Evolutionary conservation across 2,329 filamentous ascomycete species (phyloP).

Genomic region (Xylaria sp.): DNA sequence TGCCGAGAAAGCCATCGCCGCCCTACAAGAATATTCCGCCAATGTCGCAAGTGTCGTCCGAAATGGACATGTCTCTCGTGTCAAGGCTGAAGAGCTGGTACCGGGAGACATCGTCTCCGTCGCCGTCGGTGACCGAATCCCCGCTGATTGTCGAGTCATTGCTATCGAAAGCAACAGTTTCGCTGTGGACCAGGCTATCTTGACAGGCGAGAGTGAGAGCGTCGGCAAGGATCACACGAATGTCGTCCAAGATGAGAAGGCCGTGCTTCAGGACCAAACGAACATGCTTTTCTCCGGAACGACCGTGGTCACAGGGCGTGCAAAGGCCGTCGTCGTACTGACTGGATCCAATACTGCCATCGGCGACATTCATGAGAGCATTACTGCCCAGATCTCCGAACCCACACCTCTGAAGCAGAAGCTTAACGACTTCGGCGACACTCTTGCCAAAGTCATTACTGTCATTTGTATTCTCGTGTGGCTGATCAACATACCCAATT

Average conservation of each 20-base stretch:
- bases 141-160: conserved; percentile 91
- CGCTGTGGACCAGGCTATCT: conserved; percentile 93
- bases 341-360: conserved; percentile 94
- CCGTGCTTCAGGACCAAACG: conserved; percentile 95
- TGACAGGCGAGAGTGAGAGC: conserved; percentile 98
- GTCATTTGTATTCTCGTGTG: conserved; percentile 96
- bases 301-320: conserved; percentile 93
- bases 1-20: conserved; percentile 97
- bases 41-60: conserved; percentile 96
- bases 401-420: conserved; percentile 98
- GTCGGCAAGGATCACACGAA: conserved; percentile 82
- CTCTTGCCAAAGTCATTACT: conserved; percentile 96
- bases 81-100: conserved; percentile 97
- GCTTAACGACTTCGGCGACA: conserved; percentile 97
- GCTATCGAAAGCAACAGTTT: conserved; percentile 98
- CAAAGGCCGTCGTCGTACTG: conserved; percentile 88
- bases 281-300: conserved; percentile 99
- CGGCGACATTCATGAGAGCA: conserved; percentile 98
- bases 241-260: conserved; percentile 78
- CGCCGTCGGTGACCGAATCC: conserved; percentile 90
- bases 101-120: conserved; percentile 93
- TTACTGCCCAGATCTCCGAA: conserved; percentile 96
- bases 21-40: conserved; percentile 97
- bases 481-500: conserved; percentile 98
- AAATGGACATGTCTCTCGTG: conserved; percentile 79